Evolutionary conservation across 2,329 filamentous ascomycete genomes (phyloP).

Genomic region (Cladosporium sp.): DNA sequence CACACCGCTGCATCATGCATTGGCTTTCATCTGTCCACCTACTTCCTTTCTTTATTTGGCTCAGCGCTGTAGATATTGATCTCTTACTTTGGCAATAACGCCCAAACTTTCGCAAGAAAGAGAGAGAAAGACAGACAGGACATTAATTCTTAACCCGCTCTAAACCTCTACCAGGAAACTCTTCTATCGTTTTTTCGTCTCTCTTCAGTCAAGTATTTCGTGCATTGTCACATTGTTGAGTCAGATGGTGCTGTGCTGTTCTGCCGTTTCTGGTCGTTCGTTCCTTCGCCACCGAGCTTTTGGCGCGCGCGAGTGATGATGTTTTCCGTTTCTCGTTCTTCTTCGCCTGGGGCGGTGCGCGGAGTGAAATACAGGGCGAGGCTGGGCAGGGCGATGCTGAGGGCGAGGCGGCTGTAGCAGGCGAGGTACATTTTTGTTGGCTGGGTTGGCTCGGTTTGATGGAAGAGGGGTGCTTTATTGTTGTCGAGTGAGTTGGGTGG

Average conservation of each 20-base stretch:
- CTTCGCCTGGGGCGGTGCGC: neutral
- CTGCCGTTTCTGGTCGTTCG: neutral
- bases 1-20: neutral
- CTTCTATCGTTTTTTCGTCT: neutral
- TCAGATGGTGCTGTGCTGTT: neutral
- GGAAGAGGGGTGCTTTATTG: neutral
- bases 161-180: no score
- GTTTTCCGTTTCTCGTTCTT: neutral
- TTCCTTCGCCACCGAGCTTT: neutral
- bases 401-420: constrained; percentile 1
- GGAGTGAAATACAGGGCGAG: neutral
- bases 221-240: neutral
- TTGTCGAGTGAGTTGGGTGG: neutral
- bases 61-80: neutral
- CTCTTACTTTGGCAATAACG: neutral
- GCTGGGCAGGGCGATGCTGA: neutral
- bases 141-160: neutral
- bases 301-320: neutral
- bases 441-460: neutral
- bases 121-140: neutral
- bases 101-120: neutral
- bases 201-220: no score
- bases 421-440: neutral
- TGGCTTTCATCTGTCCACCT: neutral
- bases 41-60: neutral